Evolutionary conservation across 139 green algal species (phyloP).

Genomic region (Coelastrella sp.): DNA sequence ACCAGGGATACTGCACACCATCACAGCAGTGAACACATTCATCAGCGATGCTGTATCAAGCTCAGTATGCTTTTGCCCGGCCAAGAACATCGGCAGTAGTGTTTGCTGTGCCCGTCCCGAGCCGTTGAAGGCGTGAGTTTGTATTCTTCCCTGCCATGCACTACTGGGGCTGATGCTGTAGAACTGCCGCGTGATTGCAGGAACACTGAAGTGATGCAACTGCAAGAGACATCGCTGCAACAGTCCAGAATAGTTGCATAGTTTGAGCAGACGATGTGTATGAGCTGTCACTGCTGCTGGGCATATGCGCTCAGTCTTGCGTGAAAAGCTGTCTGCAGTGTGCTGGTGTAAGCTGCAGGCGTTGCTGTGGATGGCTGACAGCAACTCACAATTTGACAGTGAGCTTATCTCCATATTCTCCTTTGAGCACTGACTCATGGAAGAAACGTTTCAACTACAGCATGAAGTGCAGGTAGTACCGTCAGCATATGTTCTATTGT

Average conservation of each 20-base stretch:
- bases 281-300: not conserved
- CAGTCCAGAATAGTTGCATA: not conserved
- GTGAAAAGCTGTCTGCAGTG: not conserved
- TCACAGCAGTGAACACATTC: not conserved
- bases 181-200: no score
- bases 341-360: not conserved
- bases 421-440: constrained; percentile 21
- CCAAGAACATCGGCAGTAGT: no score
- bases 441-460: constrained; percentile 41
- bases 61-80: not conserved
- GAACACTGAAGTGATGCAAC: no score
- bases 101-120: no score
- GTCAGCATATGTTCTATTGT: no score
- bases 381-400: constrained; percentile 40
- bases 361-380: not conserved
- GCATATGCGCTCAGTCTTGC: not conserved
- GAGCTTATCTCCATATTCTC: constrained; percentile 28
- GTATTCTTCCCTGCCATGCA: no score
- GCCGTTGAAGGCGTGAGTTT: no score
- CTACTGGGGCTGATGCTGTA: no score
- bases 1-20: constrained; percentile 24
- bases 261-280: not conserved
- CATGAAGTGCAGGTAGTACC: not conserved
- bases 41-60: not conserved
- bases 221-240: no score